These are phyloP conservation scores for Polychaeton citri DNA, from an alignment of 2,329 filamentous ascomycete genomes.

Conservation along the genomic window DNA sequence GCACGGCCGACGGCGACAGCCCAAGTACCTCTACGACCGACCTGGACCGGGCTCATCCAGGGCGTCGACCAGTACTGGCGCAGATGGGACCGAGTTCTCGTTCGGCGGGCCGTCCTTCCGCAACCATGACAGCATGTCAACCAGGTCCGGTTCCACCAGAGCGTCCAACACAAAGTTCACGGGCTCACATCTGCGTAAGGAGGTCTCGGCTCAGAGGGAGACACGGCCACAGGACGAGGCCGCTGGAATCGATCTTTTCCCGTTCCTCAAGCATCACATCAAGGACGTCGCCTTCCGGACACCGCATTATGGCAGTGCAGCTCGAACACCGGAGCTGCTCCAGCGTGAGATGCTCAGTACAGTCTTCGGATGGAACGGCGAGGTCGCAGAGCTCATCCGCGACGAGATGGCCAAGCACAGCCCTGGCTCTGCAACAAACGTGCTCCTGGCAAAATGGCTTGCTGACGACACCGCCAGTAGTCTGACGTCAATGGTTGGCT, in stretches of 20 bases:
- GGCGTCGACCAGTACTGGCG: slow-evolving; percentile 18
- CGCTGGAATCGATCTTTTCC: slow-evolving; percentile 63
- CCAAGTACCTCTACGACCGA: slow-evolving; percentile 33
- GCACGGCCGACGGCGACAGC: slow-evolving; percentile 25
- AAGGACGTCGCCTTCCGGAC: slow-evolving; percentile 72
- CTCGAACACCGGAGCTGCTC: slow-evolving; percentile 52
- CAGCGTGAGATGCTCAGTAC: slow-evolving; percentile 82
- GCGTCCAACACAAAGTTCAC: slow-evolving; percentile 28
- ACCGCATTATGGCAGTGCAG: slow-evolving; percentile 37
- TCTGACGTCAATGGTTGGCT: slow-evolving; percentile 59
- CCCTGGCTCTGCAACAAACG: slow-evolving; percentile 59
- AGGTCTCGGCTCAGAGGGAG: slow-evolving; percentile 56
- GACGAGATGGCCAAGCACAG: slow-evolving; percentile 72
- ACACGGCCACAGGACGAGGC: slow-evolving; percentile 34
- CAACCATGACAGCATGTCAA: slow-evolving; percentile 27
- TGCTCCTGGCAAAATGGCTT: slow-evolving; percentile 85
- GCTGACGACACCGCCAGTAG: slow-evolving; percentile 72
- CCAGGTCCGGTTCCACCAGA: slow-evolving; percentile 37
- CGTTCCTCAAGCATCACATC: slow-evolving; percentile 66
- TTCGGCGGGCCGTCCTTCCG: slow-evolving; percentile 16
- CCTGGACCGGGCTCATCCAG: slow-evolving; percentile 22
- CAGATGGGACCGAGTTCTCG: slow-evolving; percentile 26
- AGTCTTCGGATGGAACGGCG: slow-evolving; percentile 89
- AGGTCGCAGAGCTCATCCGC: slow-evolving; percentile 65
- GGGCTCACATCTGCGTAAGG: slow-evolving; percentile 64